Conservation (phyloP, 768 basidiomycete genomes). For the Steccherinum ochraceum region DNA sequence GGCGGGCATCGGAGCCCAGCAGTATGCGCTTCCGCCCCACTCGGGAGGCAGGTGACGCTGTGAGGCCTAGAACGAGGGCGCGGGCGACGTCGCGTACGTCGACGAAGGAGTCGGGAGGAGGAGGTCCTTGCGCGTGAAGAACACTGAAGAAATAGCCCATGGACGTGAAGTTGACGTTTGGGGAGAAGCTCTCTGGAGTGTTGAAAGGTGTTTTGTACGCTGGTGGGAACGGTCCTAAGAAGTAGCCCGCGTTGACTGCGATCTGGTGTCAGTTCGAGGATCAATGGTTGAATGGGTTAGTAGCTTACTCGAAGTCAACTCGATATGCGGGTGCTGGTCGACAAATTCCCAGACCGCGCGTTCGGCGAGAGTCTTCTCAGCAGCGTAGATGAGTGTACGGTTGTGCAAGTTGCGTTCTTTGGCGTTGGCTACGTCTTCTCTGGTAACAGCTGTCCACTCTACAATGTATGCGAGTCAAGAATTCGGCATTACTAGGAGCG, state of each 20-base stretch:
- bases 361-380: constrained; percentile 28
- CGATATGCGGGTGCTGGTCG: constrained; percentile 28
- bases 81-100: constrained; percentile 28
- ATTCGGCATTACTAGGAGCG: too few species aligned
- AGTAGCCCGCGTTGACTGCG: constrained; percentile 25
- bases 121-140: not conserved
- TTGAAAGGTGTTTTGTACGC: not conserved
- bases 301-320: constrained; percentile 32
- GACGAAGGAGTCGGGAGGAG: not conserved
- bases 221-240: constrained; percentile 31
- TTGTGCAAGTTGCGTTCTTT: too few species aligned
- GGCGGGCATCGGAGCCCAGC: not conserved
- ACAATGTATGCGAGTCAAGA: too few species aligned
- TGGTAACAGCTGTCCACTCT: too few species aligned
- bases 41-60: constrained; percentile 4
- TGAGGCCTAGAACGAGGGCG: constrained; percentile 17
- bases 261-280: too few species aligned
- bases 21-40: constrained; percentile 7
- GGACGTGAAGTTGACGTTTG: constrained; percentile 8
- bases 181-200: constrained; percentile 4
- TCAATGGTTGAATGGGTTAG: not conserved
- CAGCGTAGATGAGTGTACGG: too few species aligned
- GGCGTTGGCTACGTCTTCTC: too few species aligned
- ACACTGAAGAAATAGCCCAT: constrained; percentile 1
- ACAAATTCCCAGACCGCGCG: constrained; percentile 34